A percentile compares a stretch with the other conserved stretches of the same genome.
Evolutionary conservation across 2,329 filamentous ascomycete genomes (phyloP).

Genomic region (Talaromyces sp.): DNA sequence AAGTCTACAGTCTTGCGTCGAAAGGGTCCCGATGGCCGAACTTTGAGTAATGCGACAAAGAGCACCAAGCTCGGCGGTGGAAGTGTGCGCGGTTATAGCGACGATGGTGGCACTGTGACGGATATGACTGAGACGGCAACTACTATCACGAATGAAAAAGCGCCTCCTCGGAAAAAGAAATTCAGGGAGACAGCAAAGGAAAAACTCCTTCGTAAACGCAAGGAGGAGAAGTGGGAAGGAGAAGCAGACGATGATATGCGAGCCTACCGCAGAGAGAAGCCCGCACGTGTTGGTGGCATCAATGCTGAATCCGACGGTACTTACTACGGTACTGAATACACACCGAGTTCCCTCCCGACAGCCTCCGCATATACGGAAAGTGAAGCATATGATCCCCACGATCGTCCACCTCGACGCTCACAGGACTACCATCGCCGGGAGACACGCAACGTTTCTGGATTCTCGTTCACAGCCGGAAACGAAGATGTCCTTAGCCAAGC

Average conservation of each 20-base stretch:
- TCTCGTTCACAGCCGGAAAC: constrained; percentile 47
- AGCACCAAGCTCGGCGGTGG: constrained; percentile 83
- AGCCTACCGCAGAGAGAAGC: constrained; percentile 78
- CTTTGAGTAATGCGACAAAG: constrained; percentile 74
- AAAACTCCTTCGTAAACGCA: constrained; percentile 31
- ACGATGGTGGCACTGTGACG: constrained; percentile 53
- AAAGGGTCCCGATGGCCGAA: constrained; percentile 81
- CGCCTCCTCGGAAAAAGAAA: constrained; percentile 23
- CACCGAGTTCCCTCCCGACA: constrained; percentile 57
- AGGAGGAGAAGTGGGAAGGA: constrained; percentile 52
- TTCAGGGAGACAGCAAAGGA: constrained; percentile 33
- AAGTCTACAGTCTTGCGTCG: constrained; percentile 88
- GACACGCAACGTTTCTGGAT: constrained; percentile 29
- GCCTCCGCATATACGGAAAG: constrained; percentile 44
- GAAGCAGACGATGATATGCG: constrained; percentile 65
- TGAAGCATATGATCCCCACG: constrained; percentile 23
- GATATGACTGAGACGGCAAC: constrained; percentile 37
- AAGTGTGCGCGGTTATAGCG: constrained; percentile 66
- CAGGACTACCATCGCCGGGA: constrained; percentile 15
- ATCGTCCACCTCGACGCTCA: constrained; percentile 10
- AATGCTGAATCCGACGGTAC: constrained; percentile 77
- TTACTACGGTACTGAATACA: constrained; percentile 72
- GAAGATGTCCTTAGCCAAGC: constrained; percentile 36
- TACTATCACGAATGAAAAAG: constrained; percentile 28
- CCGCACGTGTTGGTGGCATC: constrained; percentile 81